These are phyloP conservation scores for Zalaria sp. DNA, from an alignment of 2,329 filamentous ascomycete species.

Conservation along the genomic window DNA sequence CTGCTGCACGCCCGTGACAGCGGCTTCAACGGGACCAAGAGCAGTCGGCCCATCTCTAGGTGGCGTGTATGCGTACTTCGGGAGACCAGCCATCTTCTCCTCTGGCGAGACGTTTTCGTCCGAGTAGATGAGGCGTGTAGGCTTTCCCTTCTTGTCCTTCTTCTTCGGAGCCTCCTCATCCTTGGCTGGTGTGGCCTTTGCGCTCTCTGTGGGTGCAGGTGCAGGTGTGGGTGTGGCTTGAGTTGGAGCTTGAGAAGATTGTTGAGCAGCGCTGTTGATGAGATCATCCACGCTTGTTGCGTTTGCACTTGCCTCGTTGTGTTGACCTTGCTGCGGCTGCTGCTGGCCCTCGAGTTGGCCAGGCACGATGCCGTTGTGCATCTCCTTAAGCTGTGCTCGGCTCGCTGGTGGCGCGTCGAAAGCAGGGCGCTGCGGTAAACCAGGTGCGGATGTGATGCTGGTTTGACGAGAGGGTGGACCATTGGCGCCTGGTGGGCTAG, in stretches of 20 bases:
- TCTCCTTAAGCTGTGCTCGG: constrained; percentile 40
- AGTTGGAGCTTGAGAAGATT: constrained; percentile 18
- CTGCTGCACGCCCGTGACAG: constrained; percentile 8
- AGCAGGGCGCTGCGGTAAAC: constrained; percentile 46
- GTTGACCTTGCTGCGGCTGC: constrained; percentile 3
- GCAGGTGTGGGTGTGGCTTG: constrained; percentile 7
- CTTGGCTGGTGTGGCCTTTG: constrained; percentile 1
- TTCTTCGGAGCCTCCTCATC: constrained; percentile 1
- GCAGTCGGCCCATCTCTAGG: constrained; percentile 23
- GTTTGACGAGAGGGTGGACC: constrained; percentile 33
- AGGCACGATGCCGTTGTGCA: constrained; percentile 37
- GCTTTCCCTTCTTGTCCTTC: constrained; percentile 39
- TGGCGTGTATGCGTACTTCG: constrained; percentile 58
- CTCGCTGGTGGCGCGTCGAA: constrained; percentile 41
- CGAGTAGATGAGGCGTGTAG: constrained; percentile 61
- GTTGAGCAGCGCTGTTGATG: constrained; percentile 33
- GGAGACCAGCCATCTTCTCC: constrained; percentile 71
- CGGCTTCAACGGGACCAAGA: constrained; percentile 10
- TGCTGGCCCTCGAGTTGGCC: constrained; percentile 12
- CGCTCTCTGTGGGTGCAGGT: constrained; percentile 1
- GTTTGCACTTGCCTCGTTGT: constrained; percentile 22
- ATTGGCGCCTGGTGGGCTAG: constrained; percentile 1
- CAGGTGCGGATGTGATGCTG: constrained; percentile 40
- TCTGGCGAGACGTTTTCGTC: constrained; percentile 72
- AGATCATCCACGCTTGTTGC: constrained; percentile 36